Evolutionary conservation across 129 eudicot genomes (phyloP).

Genomic region (Deinandra increscens): DNA sequence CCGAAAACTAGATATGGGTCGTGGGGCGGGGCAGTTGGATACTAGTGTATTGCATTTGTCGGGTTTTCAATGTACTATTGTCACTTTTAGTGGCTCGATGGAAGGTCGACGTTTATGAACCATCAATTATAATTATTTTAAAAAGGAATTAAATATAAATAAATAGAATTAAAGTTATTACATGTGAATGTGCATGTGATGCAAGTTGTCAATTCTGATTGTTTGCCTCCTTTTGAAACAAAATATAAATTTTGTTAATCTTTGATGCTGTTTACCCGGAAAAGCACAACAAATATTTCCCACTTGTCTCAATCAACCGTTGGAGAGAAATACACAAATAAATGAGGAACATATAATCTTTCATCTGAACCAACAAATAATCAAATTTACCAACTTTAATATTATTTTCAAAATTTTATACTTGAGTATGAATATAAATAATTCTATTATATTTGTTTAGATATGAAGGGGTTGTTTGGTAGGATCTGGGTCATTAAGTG

Average conservation of each 20-base stretch:
- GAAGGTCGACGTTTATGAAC: conserved; percentile 15
- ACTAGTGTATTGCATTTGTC: conserved; percentile 15
- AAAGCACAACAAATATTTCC: neutral
- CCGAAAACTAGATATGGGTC: neutral
- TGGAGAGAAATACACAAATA: conserved; percentile 2
- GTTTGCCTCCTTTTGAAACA: conserved; percentile 3
- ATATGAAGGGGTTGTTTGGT: neutral
- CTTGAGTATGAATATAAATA: neutral
- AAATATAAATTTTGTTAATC: conserved; percentile 2
- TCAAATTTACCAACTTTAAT: neutral
- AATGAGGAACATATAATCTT: neutral
- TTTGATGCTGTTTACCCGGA: neutral
- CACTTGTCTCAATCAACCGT: conserved; percentile 13
- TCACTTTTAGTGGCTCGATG: conserved; percentile 34
- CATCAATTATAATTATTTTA: neutral
- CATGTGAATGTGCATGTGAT: conserved; percentile 27
- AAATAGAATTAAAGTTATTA: neutral
- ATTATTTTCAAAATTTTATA: neutral
- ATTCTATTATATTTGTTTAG: neutral
- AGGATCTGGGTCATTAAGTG: too few relatives aligned
- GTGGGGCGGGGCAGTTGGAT: conserved; percentile 13
- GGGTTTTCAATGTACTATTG: conserved; percentile 12
- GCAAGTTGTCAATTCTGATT: conserved; percentile 21
- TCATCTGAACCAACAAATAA: neutral
- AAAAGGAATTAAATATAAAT: neutral